Evolutionary conservation across 202 grass and related monocot species (phyloP).

Genomic region (Carex sylvatica): DNA sequence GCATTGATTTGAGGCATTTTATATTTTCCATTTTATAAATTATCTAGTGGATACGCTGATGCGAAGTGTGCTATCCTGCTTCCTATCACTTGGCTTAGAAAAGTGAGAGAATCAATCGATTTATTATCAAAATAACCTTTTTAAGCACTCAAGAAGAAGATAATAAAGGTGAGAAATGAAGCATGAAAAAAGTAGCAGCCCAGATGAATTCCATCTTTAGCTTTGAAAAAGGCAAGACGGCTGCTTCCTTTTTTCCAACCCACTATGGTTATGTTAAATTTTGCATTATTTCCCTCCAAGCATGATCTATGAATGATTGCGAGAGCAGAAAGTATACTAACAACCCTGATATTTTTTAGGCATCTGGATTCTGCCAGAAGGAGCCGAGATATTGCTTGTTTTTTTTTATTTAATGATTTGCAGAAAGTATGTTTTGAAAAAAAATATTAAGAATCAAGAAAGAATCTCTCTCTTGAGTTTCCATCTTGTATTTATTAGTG

Average conservation of each 20-base stretch:
- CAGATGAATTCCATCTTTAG: constrained; percentile 14
- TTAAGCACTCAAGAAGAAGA: not conserved
- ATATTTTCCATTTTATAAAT: too few species aligned
- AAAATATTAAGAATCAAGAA: too few species aligned
- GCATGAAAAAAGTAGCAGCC: constrained; percentile 23
- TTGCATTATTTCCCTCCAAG: not conserved
- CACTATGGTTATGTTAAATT: not conserved
- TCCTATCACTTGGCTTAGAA: not conserved
- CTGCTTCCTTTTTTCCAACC: constrained; percentile 36
- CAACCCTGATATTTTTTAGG: not conserved
- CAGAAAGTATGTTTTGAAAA: not conserved
- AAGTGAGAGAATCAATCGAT: constrained; percentile 10
- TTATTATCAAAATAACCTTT: constrained; percentile 8
- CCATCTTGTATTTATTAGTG: too few species aligned
- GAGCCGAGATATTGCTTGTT: not conserved
- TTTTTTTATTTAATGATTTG: not conserved
- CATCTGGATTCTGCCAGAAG: not conserved
- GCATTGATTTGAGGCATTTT: too few species aligned
- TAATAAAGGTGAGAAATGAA: not conserved
- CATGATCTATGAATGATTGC: constrained; percentile 29
- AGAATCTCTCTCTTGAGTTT: too few species aligned
- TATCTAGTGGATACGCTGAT: constrained; percentile 21
- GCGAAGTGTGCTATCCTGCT: constrained; percentile 16
- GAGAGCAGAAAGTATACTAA: constrained; percentile 14
- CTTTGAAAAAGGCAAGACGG: constrained; percentile 30